Evolutionary conservation across 169 alveolate genomes (phyloP), one percentile per base, ranked within the genome.

Genomic region (Plasmodium cynomolgi): DNA sequence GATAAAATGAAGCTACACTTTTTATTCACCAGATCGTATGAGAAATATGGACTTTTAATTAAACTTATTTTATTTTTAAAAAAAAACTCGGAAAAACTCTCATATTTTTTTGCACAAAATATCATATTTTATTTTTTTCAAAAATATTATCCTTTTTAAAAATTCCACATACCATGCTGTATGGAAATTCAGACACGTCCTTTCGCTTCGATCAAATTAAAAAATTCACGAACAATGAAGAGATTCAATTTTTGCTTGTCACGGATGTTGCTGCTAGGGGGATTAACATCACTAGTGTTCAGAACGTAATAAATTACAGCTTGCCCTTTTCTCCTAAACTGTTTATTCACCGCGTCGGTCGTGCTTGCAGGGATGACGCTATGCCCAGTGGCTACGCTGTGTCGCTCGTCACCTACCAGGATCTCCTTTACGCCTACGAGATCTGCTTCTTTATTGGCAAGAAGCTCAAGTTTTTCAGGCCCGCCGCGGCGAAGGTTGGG

Each of bases 201-300:
- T 97, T 97, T 37, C 95, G 99, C 95, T 97, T 96, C 79, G 95
- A 95, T 47, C 96, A 97, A 33, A 84, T 98, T 44, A 96, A 92
- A 47, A 93, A 93, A 56, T 98, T 98, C 85, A 96, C 97, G 92
- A 92, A 91, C 47, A 96, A 95, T 93, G 95, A 97, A 47, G 93
- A 90, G 17, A 96, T 96, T 6, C 92, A 97, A 31, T 93, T 98
- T 41, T 98, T 99, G 83, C 97, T 99, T 23, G 99, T 99, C 2
- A 99, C 99, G 6, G 99, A 99, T 93, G 99, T 99, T 7, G 99
- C 99, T 1, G 98, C 99, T 26, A 96, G 99, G 77, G 99, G 99
- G 4, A 95, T 99, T 9, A 99, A 99, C 96, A 98, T 99, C 74
- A 99, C 99, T 3, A 96, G 97, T 37, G 99, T 99, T 17, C 99